phyloP scores from a whole-genome alignment of 768 basidiomycete genomes.

The Tremella mesenterica region DNA sequence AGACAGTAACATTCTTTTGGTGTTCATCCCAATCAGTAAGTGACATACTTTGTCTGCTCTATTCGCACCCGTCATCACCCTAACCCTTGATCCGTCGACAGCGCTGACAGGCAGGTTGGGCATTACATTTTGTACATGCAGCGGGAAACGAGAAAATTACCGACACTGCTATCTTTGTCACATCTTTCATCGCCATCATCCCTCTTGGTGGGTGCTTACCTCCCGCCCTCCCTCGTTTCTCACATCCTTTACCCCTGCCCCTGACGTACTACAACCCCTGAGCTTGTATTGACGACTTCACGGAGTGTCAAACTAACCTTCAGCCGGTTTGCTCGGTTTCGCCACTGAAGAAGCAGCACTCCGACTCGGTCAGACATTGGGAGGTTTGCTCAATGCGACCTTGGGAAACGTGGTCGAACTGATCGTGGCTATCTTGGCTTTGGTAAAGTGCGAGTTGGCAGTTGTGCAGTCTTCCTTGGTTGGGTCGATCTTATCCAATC shows the following conservation, averaged over 20 bases:
- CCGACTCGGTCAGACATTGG: conserved; percentile 48
- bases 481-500: conserved; percentile 51
- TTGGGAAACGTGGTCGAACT: conserved; percentile 54
- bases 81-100: not conserved
- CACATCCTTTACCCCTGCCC: not conserved
- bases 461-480: conserved; percentile 53
- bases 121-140: conserved; percentile 48
- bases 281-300: too few relatives aligned
- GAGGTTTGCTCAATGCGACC: conserved; percentile 53
- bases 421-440: conserved; percentile 47
- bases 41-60: conserved; percentile 21
- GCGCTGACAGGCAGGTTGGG: conserved; percentile 42
- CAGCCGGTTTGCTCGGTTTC: conserved; percentile 51
- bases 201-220: conserved; percentile 49
- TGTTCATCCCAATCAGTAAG: conserved; percentile 50
- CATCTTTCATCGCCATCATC: conserved; percentile 51
- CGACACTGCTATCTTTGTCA: conserved; percentile 50
- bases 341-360: conserved; percentile 54
- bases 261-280: not conserved
- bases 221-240: too few relatives aligned
- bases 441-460: conserved; percentile 50
- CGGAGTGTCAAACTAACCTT: not conserved
- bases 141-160: conserved; percentile 35
- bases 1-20: conserved; percentile 48
- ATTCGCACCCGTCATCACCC: not conserved